A percentile compares a stretch with the other conserved stretches of the same genome.
phyloP scores from a whole-genome alignment of 2,329 filamentous ascomycete species.

The Raffaelea ambrosiae region DNA sequence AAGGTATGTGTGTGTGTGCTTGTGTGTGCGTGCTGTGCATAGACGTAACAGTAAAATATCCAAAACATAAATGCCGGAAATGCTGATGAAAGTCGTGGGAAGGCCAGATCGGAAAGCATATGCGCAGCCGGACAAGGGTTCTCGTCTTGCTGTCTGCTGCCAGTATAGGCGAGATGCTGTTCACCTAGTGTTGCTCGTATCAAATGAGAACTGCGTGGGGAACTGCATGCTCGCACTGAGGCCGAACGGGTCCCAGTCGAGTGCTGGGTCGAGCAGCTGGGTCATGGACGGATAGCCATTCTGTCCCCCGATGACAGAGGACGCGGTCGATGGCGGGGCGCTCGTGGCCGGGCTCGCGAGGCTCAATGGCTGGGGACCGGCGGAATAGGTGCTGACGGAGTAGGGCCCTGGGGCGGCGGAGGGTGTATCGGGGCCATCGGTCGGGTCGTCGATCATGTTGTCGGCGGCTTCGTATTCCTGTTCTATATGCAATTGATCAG shows the following conservation, averaged over 20 bases:
- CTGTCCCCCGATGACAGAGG: slow-evolving; percentile 21
- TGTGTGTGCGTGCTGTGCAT: slow-evolving; percentile 1
- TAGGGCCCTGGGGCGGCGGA: slow-evolving; percentile 56
- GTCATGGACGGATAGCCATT: slow-evolving; percentile 62
- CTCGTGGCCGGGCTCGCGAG: slow-evolving; percentile 27
- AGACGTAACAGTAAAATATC: no score
- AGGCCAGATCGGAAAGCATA: neutral
- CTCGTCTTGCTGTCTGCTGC: no score
- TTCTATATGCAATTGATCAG: slow-evolving; percentile 67
- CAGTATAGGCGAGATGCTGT: neutral
- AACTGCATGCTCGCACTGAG: slow-evolving; percentile 94
- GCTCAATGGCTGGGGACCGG: slow-evolving; percentile 30
- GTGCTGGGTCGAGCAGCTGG: slow-evolving; percentile 63
- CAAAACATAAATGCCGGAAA: no score
- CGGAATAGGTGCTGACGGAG: slow-evolving; percentile 42
- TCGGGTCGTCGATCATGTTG: slow-evolving; percentile 79
- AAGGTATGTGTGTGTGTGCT: neutral
- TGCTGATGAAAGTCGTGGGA: no score
- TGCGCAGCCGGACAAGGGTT: neutral
- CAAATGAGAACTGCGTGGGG: slow-evolving; percentile 72
- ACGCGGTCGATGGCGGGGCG: slow-evolving; percentile 11
- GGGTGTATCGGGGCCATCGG: slow-evolving; percentile 53
- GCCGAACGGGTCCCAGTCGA: slow-evolving; percentile 90
- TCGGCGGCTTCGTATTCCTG: slow-evolving; percentile 92
- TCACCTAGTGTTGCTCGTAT: slow-evolving; percentile 47